These are phyloP conservation scores for Ogataea philodendri DNA, from an alignment of 805 yeast genomes.

Conservation along the genomic window DNA sequence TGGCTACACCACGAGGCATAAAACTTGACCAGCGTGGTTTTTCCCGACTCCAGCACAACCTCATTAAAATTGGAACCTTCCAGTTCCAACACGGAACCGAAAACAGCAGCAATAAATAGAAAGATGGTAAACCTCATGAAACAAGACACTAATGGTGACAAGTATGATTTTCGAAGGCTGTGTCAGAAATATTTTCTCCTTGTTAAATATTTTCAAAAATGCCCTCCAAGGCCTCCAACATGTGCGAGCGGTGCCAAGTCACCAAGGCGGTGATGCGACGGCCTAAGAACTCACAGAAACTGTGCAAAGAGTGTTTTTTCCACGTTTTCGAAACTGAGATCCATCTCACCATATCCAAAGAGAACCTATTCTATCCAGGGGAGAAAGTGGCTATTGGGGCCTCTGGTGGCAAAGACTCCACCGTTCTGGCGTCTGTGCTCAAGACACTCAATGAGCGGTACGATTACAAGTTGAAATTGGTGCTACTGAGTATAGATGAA, in stretches of 20 bases:
- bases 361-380: constrained; percentile 70
- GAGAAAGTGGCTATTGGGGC: constrained; percentile 97
- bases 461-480: constrained; percentile 82
- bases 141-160: background rate
- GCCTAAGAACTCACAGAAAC: constrained; percentile 86
- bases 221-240: constrained; percentile 37
- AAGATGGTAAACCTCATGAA: constrained; percentile 4
- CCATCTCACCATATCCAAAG: constrained; percentile 78
- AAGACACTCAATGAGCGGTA: constrained; percentile 86
- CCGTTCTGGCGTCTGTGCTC: constrained; percentile 86
- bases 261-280: constrained; percentile 85
- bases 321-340: constrained; percentile 92
- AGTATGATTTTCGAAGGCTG: constrained; percentile 4
- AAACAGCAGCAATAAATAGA: constrained; percentile 3
- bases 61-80: constrained; percentile 53
- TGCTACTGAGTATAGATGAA: constrained; percentile 86
- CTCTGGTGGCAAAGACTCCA: constrained; percentile 97
- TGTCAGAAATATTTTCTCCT: constrained; percentile 2
- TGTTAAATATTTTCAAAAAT: background rate
- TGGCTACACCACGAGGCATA: constrained; percentile 76
- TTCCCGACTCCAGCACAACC: constrained; percentile 56
- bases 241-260: constrained; percentile 81
- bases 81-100: constrained; percentile 36
- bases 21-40: constrained; percentile 74
- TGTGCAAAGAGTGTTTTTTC: constrained; percentile 89